Conservation (phyloP, 352 stramenopile species). For the Pythium dissimile region DNA sequence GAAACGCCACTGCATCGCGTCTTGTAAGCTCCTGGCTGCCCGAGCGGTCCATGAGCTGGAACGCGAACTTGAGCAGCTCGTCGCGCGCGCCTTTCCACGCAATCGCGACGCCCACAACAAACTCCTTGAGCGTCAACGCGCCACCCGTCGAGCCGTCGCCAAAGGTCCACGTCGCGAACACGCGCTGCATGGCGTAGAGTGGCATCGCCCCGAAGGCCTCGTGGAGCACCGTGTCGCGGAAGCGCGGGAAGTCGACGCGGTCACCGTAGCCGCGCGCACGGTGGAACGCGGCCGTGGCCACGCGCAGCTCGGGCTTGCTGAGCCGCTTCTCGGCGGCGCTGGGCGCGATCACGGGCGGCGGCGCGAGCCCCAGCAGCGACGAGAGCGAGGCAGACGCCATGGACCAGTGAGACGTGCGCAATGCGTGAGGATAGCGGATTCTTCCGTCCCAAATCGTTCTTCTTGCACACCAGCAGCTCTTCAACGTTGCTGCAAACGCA, state of each 20-base stretch:
- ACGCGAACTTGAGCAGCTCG: conserved; percentile 44
- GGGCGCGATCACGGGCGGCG: conserved; percentile 25
- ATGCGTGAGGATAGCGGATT: not conserved
- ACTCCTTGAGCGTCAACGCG: conserved; percentile 33
- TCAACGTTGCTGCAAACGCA: not conserved
- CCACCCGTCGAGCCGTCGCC: conserved; percentile 6
- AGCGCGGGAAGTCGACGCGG: conserved; percentile 27
- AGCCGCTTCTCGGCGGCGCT: conserved; percentile 23
- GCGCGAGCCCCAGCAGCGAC: conserved; percentile 21
- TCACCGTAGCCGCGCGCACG: conserved; percentile 34
- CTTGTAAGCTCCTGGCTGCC: conserved; percentile 16
- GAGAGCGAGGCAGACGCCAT: conserved; percentile 12
- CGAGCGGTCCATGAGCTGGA: conserved; percentile 31
- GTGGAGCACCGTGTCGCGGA: conserved; percentile 34
- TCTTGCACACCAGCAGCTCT: too few relatives aligned
- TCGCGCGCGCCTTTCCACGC: conserved; percentile 32
- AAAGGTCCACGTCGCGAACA: conserved; percentile 39
- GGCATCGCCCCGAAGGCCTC: conserved; percentile 37
- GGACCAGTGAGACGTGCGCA: not conserved
- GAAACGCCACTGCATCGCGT: conserved; percentile 27
- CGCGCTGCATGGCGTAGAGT: conserved; percentile 21
- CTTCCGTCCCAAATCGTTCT: not conserved
- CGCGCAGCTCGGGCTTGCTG: conserved; percentile 22
- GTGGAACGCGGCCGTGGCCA: conserved; percentile 34
- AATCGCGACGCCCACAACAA: conserved; percentile 30